These are phyloP conservation scores for Stenocarpella maydis DNA, from an alignment of 2,329 filamentous ascomycete species.

Conservation along the genomic window DNA sequence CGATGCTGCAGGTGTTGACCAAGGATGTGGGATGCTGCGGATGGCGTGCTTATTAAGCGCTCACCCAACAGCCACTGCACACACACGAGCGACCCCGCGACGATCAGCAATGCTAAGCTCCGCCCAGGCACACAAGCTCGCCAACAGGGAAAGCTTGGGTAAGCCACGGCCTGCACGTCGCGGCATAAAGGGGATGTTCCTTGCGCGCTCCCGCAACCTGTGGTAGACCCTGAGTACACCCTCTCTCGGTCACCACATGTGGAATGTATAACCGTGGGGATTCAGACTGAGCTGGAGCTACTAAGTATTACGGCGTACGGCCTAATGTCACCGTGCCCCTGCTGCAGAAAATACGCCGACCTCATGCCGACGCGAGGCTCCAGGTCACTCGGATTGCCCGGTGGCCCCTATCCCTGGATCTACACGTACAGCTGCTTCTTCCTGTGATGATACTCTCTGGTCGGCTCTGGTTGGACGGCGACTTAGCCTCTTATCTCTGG, in stretches of 20 bases:
- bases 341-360: neutral
- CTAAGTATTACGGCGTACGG: neutral
- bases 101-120: conserved; percentile 10
- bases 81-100: neutral
- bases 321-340: neutral
- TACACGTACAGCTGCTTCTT: neutral
- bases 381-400: conserved; percentile 4
- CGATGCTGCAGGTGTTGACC: conserved; percentile 17
- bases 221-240: neutral
- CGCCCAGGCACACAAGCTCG: neutral
- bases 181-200: neutral
- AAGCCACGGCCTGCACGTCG: neutral
- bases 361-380: neutral
- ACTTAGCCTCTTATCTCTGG: conserved; percentile 14
- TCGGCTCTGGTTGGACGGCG: conserved; percentile 3
- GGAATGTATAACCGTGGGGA: neutral
- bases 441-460: conserved; percentile 16
- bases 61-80: neutral
- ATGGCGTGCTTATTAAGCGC: conserved; percentile 4
- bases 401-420: neutral
- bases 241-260: neutral
- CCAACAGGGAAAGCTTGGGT: conserved; percentile 5
- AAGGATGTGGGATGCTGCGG: neutral
- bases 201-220: neutral
- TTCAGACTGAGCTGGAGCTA: neutral